Conservation (phyloP, 805 yeast species). For the Nakazawaea sp. region DNA sequence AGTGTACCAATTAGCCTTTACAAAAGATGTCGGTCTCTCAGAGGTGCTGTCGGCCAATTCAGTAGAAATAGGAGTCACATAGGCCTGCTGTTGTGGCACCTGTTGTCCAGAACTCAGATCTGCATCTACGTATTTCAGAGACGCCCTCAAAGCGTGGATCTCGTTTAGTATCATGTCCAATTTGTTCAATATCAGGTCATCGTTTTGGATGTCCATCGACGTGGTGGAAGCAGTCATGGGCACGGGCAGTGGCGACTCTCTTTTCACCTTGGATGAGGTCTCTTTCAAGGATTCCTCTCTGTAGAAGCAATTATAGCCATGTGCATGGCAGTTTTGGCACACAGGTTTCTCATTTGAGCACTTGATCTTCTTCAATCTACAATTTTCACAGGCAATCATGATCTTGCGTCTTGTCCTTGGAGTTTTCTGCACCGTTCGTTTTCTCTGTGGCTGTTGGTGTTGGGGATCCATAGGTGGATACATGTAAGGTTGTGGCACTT, state of each 20-base stretch:
- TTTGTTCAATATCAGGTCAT: neutral
- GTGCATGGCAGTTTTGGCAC: slow-evolving; percentile 2
- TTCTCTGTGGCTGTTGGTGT: neutral
- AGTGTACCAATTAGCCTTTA: slow-evolving; percentile 7
- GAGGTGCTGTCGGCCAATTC: neutral
- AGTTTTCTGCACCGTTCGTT: neutral
- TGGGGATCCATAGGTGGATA: neutral
- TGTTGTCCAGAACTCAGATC: neutral
- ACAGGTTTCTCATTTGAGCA: slow-evolving; percentile 15
- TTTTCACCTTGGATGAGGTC: neutral
- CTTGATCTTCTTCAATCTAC: slow-evolving; percentile 23
- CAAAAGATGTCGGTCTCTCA: neutral
- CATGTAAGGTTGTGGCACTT: too few species aligned
- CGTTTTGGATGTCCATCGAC: neutral
- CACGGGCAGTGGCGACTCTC: neutral
- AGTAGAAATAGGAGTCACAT: slow-evolving; percentile 3
- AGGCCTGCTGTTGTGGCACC: neutral
- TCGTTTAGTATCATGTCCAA: slow-evolving; percentile 6
- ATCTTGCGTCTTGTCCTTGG: slow-evolving; percentile 2
- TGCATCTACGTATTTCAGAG: neutral
- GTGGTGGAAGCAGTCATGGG: neutral
- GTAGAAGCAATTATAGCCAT: slow-evolving; percentile 5
- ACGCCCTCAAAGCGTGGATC: neutral
- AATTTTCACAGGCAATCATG: slow-evolving; percentile 23
- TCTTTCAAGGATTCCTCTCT: slow-evolving; percentile 2